Percentiles rank a stretch among this genome's conserved stretches.
These are phyloP conservation scores for Melampsora americana DNA, from an alignment of 1,284 basidiomycete genomes.

Conservation along the genomic window DNA sequence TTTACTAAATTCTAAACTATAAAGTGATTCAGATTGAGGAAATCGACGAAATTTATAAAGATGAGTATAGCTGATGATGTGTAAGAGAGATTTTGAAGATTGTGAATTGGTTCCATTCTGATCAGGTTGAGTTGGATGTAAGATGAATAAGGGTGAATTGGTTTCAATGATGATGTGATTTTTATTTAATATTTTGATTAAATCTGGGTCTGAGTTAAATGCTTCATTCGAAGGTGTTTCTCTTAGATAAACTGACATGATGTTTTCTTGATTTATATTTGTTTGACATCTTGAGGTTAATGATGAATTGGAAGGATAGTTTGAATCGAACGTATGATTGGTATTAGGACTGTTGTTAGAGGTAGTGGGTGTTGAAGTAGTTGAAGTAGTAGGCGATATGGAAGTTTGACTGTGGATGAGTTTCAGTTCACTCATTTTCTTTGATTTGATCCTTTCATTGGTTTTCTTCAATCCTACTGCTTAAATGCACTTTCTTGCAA, in stretches of 20 bases:
- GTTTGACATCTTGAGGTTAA: too few relatives aligned
- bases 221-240: conserved; percentile 11
- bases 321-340: too few relatives aligned
- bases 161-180: conserved; percentile 25
- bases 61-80: conserved; percentile 12
- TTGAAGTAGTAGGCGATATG: too few relatives aligned
- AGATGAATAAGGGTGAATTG: neutral
- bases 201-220: conserved; percentile 32
- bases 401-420: too few relatives aligned
- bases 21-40: conserved; percentile 25
- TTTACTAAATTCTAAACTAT: conserved; percentile 25
- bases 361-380: too few relatives aligned
- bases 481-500: too few relatives aligned
- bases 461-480: too few relatives aligned
- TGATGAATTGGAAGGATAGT: too few relatives aligned
- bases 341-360: too few relatives aligned
- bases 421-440: too few relatives aligned
- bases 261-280: neutral
- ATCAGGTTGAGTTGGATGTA: neutral
- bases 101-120: conserved; percentile 2
- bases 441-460: too few relatives aligned
- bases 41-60: conserved; percentile 34
- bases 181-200: conserved; percentile 14
- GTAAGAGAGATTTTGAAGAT: conserved; percentile 1
- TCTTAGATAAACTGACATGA: conserved; percentile 11